Conservation (phyloP, 192 early-diverging fungal genomes). For the Chytriomyces confervae region DNA sequence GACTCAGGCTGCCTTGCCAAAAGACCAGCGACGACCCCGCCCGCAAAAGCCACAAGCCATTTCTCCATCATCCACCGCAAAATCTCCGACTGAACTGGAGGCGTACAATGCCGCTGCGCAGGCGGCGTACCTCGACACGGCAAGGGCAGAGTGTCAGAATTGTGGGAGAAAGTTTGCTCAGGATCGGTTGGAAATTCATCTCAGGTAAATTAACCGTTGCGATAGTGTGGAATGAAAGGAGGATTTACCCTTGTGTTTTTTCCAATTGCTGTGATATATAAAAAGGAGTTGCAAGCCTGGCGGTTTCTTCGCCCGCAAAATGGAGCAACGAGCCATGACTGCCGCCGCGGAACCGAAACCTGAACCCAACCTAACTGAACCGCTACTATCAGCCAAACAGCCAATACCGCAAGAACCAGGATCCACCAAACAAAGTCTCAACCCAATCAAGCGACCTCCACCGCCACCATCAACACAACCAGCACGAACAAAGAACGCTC, state of each 20-base stretch:
- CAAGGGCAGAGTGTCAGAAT: conserved; percentile 17
- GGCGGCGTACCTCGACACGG: conserved; percentile 3
- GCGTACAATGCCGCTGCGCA: conserved; percentile 25
- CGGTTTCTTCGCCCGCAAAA: conserved; percentile 23
- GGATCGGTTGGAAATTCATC: conserved; percentile 25
- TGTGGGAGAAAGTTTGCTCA: conserved; percentile 28
- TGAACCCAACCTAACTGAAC: not conserved
- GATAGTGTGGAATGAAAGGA: not conserved
- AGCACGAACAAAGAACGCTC: not conserved
- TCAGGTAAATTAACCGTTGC: not conserved
- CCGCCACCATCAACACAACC: no score
- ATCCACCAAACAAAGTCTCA: not conserved
- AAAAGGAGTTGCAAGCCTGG: conserved; percentile 28
- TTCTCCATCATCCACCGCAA: not conserved
- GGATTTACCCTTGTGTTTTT: not conserved
- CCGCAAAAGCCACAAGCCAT: conserved; percentile 12
- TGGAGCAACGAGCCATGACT: conserved; percentile 10
- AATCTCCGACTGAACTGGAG: not conserved
- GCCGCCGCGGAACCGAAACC: not conserved
- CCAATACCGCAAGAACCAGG: not conserved
- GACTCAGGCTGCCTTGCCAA: conserved; percentile 13
- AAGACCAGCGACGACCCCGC: conserved; percentile 24
- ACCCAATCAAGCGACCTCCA: not conserved
- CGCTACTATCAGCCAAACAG: not conserved
- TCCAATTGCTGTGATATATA: no score